These are phyloP conservation scores for Cairneyella variabilis DNA, from an alignment of 495 filamentous ascomycete genomes.

Conservation along the genomic window DNA sequence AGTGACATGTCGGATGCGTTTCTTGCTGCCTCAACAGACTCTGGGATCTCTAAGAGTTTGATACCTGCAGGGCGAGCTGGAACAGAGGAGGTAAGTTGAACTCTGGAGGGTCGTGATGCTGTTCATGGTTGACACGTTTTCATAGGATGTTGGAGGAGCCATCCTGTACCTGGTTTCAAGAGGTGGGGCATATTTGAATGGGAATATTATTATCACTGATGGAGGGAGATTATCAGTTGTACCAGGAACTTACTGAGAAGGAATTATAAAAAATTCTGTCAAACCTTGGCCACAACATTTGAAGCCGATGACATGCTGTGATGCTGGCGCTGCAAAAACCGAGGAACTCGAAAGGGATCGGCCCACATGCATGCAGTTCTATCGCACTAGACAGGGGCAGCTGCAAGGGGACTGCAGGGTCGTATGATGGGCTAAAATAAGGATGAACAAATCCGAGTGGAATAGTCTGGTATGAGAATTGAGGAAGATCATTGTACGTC, in stretches of 20 bases:
- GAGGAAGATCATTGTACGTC: neutral
- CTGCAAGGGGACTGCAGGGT: neutral
- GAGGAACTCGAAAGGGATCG: neutral
- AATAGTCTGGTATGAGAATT: neutral
- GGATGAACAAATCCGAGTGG: neutral
- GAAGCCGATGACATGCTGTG: neutral
- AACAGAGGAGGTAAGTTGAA: too few species aligned
- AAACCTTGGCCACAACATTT: conserved; percentile 28
- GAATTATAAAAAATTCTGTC: conserved; percentile 2
- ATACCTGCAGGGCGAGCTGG: too few species aligned
- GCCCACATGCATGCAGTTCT: neutral
- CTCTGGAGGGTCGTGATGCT: too few species aligned
- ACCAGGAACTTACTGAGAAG: conserved; percentile 3
- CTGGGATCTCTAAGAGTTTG: too few species aligned
- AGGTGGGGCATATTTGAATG: conserved; percentile 56
- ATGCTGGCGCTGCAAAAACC: neutral
- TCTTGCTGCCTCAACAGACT: too few species aligned
- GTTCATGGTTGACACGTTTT: too few species aligned
- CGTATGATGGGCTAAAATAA: neutral
- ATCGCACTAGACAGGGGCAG: neutral
- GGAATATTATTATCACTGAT: conserved; percentile 48
- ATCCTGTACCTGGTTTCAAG: conserved; percentile 58
- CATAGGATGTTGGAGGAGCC: conserved; percentile 60
- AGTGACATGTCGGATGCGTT: too few species aligned
- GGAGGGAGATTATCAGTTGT: conserved; percentile 50